Base-by-base conservation (phyloP, 2,329 filamentous ascomycete genomes). In the Diaporthe citrichinensis region DNA sequence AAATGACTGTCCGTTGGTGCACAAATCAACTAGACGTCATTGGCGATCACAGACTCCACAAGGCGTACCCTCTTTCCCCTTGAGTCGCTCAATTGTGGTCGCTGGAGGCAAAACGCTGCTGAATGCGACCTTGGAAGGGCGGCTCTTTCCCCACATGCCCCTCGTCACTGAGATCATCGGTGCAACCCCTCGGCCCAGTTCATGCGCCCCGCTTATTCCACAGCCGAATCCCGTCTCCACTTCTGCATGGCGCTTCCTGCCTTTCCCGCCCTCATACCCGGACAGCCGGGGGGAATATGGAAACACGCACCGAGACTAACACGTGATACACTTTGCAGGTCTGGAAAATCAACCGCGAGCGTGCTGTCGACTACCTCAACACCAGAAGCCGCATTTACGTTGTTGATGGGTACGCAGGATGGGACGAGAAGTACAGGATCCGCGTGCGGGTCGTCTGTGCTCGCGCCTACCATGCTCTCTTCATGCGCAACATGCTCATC, bases 401-500 rank as follows among this genome's bases (percentile, higher is more conserved):
- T 79, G 91, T 99, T 79, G 97, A 99, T 85, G 97, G 97, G 79
- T 99, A 93, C 84, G 97, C 97, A 80, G 97, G 97, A 85, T 99
- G 97, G 97, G 97, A 99, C 82, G 94, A 97, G 89, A 96, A 97
- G 86, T 99, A 99, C 90, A 92, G 96, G 80, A 98, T 99, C 88
- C 94, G 93, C 82, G 97, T 99, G 82, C 96, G 97, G 83, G 96
- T 99, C 79, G 96, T 99, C 84, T 99, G 97, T 88, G 97, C 97
- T 80, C 96, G 97, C 84, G 97, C 97, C 86, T 99, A 99, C 91
- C 97, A 99, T 91, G 97, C 97, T 78, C 92, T 99, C 79, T 99
- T 99, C 92, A 99, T 99, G 97, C 95, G 96, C 84, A 99, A 99
- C 91, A 99, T 99, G 97, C 94, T 99, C 84, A 99, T 99, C 89